Evolutionary conservation across 345 rosid species (phyloP).

Genomic region (Aquilaria yunnanensis): DNA sequence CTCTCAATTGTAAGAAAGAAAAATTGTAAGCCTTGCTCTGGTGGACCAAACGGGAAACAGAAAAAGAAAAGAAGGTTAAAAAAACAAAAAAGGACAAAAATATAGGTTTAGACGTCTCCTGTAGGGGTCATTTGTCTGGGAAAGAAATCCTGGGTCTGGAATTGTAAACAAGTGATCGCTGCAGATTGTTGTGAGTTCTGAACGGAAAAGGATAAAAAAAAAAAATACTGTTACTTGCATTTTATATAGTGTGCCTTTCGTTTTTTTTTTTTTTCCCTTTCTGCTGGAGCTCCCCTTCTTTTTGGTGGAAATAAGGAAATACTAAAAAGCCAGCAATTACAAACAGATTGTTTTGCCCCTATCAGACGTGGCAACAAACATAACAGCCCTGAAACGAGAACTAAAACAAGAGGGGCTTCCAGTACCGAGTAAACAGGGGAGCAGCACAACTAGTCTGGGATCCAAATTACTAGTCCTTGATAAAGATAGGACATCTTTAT

Average conservation of each 20-base stretch:
- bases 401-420: too few relatives aligned
- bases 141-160: conserved; percentile 26
- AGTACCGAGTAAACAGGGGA: too few relatives aligned
- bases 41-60: neutral
- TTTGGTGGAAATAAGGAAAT: too few relatives aligned
- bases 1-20: conserved; percentile 21
- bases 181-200: conserved; percentile 14
- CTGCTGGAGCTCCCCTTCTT: too few relatives aligned
- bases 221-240: neutral
- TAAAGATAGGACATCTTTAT: too few relatives aligned
- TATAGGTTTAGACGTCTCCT: conserved; percentile 4
- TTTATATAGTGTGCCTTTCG: too few relatives aligned
- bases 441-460: too few relatives aligned
- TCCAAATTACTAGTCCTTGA: too few relatives aligned
- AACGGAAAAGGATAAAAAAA: conserved; percentile 6
- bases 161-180: conserved; percentile 45
- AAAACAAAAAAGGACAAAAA: neutral
- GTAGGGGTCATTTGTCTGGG: conserved; percentile 31
- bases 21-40: neutral
- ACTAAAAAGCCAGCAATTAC: too few relatives aligned
- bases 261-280: neutral
- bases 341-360: conserved; percentile 12
- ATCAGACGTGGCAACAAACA: too few relatives aligned
- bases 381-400: too few relatives aligned
- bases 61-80: neutral